Evolutionary conservation across 2,329 filamentous ascomycete genomes (phyloP).

Genomic region (Alternaria conjuncta): DNA sequence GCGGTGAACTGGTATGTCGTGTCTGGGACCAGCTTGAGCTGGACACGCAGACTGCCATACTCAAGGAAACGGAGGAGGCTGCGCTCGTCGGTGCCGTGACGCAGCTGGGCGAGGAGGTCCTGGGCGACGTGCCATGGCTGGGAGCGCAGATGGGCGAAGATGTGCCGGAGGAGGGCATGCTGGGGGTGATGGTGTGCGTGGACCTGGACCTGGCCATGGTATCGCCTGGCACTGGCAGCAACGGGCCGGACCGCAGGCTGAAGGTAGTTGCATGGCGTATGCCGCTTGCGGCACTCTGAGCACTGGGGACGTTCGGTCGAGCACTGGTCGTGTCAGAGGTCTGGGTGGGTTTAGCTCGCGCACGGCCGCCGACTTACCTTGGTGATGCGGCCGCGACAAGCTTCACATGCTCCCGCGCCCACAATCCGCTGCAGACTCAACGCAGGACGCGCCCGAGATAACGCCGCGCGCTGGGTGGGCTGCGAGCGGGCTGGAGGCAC

Average conservation of each 20-base stretch:
- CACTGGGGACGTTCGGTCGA: constrained; percentile 3
- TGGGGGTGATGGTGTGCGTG: neutral
- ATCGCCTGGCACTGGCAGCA: neutral
- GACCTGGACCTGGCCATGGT: neutral
- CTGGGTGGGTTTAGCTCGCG: neutral
- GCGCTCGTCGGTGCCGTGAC: neutral
- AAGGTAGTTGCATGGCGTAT: constrained; percentile 2
- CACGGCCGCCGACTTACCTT: neutral
- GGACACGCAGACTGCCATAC: constrained; percentile 5
- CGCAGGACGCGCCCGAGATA: neutral
- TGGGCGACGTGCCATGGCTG: neutral
- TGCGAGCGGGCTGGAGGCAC: neutral
- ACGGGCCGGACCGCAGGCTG: neutral
- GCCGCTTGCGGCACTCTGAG: neutral
- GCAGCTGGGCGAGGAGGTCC: neutral
- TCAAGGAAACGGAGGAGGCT: neutral
- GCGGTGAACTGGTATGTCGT: neutral
- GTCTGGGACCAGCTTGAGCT: constrained; percentile 1
- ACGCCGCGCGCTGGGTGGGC: neutral
- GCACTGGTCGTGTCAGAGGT: constrained; percentile 1
- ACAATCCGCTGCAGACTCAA: neutral
- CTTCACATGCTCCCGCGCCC: constrained; percentile 2
- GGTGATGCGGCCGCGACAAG: constrained; percentile 9
- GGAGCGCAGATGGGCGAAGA: constrained; percentile 8
- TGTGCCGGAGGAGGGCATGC: neutral